Evolutionary conservation across 2,329 filamentous ascomycete genomes (phyloP).

Genomic region (Cadophora gregata): DNA sequence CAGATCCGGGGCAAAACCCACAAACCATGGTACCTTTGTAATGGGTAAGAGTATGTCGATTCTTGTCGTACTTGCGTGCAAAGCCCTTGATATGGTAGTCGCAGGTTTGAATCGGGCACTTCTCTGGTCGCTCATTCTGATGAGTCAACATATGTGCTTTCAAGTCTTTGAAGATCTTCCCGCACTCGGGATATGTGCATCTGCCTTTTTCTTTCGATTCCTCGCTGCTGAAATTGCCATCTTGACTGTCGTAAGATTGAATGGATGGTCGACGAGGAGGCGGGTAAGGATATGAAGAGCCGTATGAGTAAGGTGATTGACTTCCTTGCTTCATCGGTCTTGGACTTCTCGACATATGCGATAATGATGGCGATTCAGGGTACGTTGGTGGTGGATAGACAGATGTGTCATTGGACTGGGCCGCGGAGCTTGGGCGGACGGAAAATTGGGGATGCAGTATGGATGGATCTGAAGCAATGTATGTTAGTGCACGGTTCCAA

Average conservation of each 20-base stretch:
- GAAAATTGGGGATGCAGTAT: constrained; percentile 42
- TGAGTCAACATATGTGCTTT: constrained; percentile 97
- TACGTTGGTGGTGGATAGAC: constrained; percentile 42
- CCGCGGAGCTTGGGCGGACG: constrained; percentile 36
- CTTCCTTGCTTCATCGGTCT: constrained; percentile 40
- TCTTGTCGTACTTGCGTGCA: constrained; percentile 97
- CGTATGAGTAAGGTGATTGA: constrained; percentile 43
- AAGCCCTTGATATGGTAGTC: constrained; percentile 96
- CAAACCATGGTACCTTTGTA: constrained; percentile 99
- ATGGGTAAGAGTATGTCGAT: constrained; percentile 92
- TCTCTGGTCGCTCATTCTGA: constrained; percentile 90
- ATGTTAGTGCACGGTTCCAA: constrained; percentile 36
- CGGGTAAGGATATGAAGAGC: constrained; percentile 41
- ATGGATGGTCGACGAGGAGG: constrained; percentile 39
- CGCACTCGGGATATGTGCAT: constrained; percentile 64
- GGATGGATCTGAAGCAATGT: constrained; percentile 41
- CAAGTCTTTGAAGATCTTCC: constrained; percentile 66
- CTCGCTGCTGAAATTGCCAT: constrained; percentile 43
- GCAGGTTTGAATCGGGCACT: constrained; percentile 92
- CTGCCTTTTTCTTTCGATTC: constrained; percentile 46
- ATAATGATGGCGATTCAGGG: constrained; percentile 42
- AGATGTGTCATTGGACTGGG: constrained; percentile 37
- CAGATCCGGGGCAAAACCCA: constrained; percentile 89
- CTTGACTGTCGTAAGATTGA: constrained; percentile 41
- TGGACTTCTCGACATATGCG: constrained; percentile 42